Evolutionary conservation across 371 early-diverging fungal genomes (phyloP).

Genomic region (Rhizopus microsporus): DNA sequence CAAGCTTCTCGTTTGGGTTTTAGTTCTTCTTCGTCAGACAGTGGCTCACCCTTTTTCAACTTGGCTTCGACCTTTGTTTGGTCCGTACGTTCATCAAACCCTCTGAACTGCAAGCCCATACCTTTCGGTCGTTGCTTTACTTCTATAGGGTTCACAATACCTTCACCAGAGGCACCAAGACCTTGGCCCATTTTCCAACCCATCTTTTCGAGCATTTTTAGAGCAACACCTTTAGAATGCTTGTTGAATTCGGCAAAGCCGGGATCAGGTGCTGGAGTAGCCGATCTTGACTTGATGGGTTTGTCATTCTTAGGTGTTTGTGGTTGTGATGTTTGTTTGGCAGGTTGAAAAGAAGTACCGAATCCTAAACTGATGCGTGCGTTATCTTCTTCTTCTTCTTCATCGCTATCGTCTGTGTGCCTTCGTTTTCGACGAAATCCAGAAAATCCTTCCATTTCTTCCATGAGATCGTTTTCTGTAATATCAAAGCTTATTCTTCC

Average conservation of each 20-base stretch:
- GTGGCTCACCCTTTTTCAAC: slow-evolving; percentile 19
- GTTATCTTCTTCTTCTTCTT: slow-evolving; percentile 37
- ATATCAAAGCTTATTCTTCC: slow-evolving; percentile 45
- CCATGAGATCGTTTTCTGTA: slow-evolving; percentile 44
- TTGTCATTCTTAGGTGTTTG: slow-evolving; percentile 5
- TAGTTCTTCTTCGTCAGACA: slow-evolving; percentile 15
- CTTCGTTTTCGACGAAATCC: slow-evolving; percentile 26
- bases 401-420: slow-evolving; percentile 33
- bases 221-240: slow-evolving; percentile 72
- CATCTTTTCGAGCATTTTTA: slow-evolving; percentile 83
- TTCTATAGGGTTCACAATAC: slow-evolving; percentile 89
- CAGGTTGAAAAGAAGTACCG: slow-evolving; percentile 15
- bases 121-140: slow-evolving; percentile 78
- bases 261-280: slow-evolving; percentile 42
- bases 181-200: slow-evolving; percentile 77
- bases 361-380: slow-evolving; percentile 11
- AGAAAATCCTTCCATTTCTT: slow-evolving; percentile 44
- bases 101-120: slow-evolving; percentile 80
- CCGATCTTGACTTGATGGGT: slow-evolving; percentile 3
- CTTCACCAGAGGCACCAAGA: slow-evolving; percentile 78
- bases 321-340: slow-evolving; percentile 11
- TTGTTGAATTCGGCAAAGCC: slow-evolving; percentile 82
- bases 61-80: slow-evolving; percentile 55
- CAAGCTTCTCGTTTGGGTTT: slow-evolving; percentile 49
- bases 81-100: slow-evolving; percentile 70